Evolutionary conservation across 2,329 filamentous ascomycete genomes (phyloP).

Genomic region (Metarhizium rileyi): DNA sequence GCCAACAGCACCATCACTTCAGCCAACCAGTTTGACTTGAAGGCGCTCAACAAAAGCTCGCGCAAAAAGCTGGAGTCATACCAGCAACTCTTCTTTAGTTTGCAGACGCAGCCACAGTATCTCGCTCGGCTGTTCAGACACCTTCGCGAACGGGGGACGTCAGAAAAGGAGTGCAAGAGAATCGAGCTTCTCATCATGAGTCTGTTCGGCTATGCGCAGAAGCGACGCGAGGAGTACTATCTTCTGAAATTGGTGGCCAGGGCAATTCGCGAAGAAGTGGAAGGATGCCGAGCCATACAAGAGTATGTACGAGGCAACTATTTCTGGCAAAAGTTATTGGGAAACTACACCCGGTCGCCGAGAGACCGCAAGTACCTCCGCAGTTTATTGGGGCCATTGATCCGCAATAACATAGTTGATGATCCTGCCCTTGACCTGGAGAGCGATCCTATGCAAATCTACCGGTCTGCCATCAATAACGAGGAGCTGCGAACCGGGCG

Average conservation of each 20-base stretch:
- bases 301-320: conserved; percentile 85
- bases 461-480: conserved; percentile 90
- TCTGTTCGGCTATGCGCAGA: conserved; percentile 93
- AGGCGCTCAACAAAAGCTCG: conserved; percentile 94
- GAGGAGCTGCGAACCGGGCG: conserved; percentile 89
- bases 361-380: conserved; percentile 87
- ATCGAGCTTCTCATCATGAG: conserved; percentile 94
- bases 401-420: conserved; percentile 87
- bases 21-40: conserved; percentile 88
- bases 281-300: conserved; percentile 60
- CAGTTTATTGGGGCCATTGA: conserved; percentile 72
- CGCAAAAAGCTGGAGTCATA: conserved; percentile 93
- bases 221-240: conserved; percentile 93
- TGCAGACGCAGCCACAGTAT: conserved; percentile 95
- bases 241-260: conserved; percentile 77
- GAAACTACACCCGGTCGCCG: conserved; percentile 82
- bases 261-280: conserved; percentile 79
- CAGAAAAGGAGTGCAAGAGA: conserved; percentile 87
- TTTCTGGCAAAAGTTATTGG: conserved; percentile 83
- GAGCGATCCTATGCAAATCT: conserved; percentile 96
- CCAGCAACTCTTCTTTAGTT: conserved; percentile 92
- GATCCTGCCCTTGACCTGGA: conserved; percentile 86
- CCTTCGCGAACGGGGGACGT: conserved; percentile 70
- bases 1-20: conserved; percentile 84
- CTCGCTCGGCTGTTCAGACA: conserved; percentile 79